Base-by-base conservation (phyloP, 805 yeast species). In the Candida berthetii region DNA sequence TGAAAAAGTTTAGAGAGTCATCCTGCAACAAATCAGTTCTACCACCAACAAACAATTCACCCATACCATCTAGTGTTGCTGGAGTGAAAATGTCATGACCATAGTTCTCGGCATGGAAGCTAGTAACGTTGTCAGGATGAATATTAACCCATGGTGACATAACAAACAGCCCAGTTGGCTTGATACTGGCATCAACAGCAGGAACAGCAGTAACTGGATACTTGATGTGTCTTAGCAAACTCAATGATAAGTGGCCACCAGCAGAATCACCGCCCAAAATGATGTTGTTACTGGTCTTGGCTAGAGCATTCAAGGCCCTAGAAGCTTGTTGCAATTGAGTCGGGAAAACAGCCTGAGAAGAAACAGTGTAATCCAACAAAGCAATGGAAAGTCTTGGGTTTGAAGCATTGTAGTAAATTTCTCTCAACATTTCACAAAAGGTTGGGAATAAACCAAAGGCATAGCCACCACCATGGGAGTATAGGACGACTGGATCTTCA, bases 251-350 rank as follows among this genome's bases (percentile, higher is more conserved):
- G 36, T 57, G 55, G 1, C 57, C 65, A 19, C 66, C 65, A 11
- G 58, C 58, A 9, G 64, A 60, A 39, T 61, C 66, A 15, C 66
- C 66, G 22, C 48, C 40, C 3, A 55, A 37, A 10, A 55, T 43
- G 34, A 58, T 45, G 35, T 52, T 42, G 38, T 48, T 40, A 5
- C 42, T 42, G 2, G 47, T 31, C 32, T 46, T 36, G 15, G 42
- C 20, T 18, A 60, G 41, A 6, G 43, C 45, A 28, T 49, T 44
- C 40, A 48, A 55, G 24, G 52, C 42, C 5, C 40, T 34, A 22
- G 44, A 42, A 11, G 48, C 46, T 41, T 61, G 61, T 16, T 41
- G 25, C 22, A 60, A 39, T 42, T 58, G 65, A 10, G 43, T 41
- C 13, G 65, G 64, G 44, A 40, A 52, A 32, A 34, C 40, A 4